Percentiles rank a stretch among this genome's conserved stretches.
These are phyloP conservation scores for Lipomyces orientalis DNA, from an alignment of 805 yeast species.

Conservation along the genomic window DNA sequence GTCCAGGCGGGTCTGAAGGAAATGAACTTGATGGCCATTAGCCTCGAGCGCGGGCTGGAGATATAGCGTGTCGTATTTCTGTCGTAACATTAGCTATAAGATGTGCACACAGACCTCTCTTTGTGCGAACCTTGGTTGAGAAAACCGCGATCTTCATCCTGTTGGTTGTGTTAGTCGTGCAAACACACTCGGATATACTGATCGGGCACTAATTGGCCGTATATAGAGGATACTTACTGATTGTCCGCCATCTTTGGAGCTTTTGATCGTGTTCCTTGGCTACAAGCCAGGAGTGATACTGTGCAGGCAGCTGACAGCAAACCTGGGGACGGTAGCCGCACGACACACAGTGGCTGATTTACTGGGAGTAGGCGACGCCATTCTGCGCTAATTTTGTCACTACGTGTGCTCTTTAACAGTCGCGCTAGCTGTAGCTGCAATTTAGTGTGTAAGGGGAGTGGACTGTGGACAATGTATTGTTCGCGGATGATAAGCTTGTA, in stretches of 20 bases:
- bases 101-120: background rate
- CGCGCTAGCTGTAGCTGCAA: background rate
- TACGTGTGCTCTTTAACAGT: background rate
- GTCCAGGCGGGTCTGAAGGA: constrained; percentile 33
- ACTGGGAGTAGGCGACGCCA: too few species aligned
- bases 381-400: background rate
- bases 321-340: too few species aligned
- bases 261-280: background rate
- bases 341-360: too few species aligned
- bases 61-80: constrained; percentile 36
- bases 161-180: background rate
- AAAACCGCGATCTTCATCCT: constrained; percentile 34
- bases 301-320: too few species aligned
- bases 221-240: background rate
- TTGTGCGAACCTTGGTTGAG: constrained; percentile 36
- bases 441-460: background rate
- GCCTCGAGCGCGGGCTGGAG: constrained; percentile 35
- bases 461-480: background rate
- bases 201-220: background rate
- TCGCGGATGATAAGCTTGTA: background rate
- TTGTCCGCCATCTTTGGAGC: too few species aligned
- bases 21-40: constrained; percentile 18
- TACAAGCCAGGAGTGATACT: background rate
- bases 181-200: too few species aligned
- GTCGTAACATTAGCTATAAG: background rate